Conservation (phyloP, 805 yeast species). For the Hanseniaspora hatyaiensis region DNA sequence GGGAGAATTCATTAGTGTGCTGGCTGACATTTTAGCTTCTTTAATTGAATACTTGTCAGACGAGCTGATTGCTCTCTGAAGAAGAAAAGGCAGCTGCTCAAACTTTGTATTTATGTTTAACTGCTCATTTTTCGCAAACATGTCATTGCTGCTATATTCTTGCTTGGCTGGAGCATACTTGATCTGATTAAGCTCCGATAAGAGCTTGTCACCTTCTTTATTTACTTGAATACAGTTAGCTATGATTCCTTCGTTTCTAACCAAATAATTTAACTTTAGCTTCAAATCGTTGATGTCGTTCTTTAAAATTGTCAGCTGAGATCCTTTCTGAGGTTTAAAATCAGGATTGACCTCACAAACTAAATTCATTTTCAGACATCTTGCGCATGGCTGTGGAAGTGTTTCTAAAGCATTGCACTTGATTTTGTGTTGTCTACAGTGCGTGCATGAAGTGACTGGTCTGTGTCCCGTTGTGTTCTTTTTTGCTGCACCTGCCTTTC, state of each 20-base stretch:
- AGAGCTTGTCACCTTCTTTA: slow-evolving; percentile 21
- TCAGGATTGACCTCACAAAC: slow-evolving; percentile 84
- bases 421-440: slow-evolving; percentile 88
- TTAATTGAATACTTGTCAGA: neutral
- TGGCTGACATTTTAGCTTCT: slow-evolving; percentile 5
- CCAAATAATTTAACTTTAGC: slow-evolving; percentile 54
- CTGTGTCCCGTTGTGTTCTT: slow-evolving; percentile 43
- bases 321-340: slow-evolving; percentile 82
- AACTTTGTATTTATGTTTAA: slow-evolving; percentile 13
- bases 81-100: slow-evolving; percentile 9
- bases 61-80: slow-evolving; percentile 4
- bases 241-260: slow-evolving; percentile 54
- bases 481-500: neutral
- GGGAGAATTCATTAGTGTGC: slow-evolving; percentile 21
- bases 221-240: slow-evolving; percentile 44
- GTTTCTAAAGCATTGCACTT: slow-evolving; percentile 82
- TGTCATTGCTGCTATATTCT: neutral
- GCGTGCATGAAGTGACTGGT: slow-evolving; percentile 87
- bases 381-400: slow-evolving; percentile 67
- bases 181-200: slow-evolving; percentile 14
- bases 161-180: slow-evolving; percentile 5
- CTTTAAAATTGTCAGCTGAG: slow-evolving; percentile 71
- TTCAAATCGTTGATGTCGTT: slow-evolving; percentile 76
- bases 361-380: slow-evolving; percentile 71
- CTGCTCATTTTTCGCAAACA: neutral